Evolutionary conservation across 1,284 basidiomycete genomes (phyloP).

Genomic region (Trametes versicolor): DNA sequence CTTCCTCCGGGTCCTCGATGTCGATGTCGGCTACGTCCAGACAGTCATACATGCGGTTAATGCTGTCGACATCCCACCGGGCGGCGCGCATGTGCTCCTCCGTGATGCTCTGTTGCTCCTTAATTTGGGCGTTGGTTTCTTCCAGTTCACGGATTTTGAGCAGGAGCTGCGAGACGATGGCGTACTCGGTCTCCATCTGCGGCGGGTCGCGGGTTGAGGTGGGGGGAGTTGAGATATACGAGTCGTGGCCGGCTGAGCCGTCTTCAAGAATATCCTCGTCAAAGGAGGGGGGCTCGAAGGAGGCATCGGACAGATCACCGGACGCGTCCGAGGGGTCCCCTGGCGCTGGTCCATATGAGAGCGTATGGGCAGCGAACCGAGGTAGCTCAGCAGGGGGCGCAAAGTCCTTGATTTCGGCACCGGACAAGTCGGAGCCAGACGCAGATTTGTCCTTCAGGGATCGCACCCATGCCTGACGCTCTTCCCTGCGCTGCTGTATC

Average conservation of each 20-base stretch:
- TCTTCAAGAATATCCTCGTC: constrained; percentile 12
- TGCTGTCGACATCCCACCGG: constrained; percentile 74
- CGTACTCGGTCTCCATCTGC: constrained; percentile 51
- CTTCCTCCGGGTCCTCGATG: constrained; percentile 51
- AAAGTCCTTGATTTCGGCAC: constrained; percentile 57
- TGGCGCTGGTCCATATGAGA: constrained; percentile 3
- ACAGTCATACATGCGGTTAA: constrained; percentile 76
- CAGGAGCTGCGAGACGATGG: constrained; percentile 75
- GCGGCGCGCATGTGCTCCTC: constrained; percentile 69
- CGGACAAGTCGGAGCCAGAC: constrained; percentile 35
- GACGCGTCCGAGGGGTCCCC: constrained; percentile 11
- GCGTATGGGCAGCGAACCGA: constrained; percentile 26
- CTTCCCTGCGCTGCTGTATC: constrained; percentile 55
- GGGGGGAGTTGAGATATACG: constrained; percentile 26
- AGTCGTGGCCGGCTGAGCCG: constrained; percentile 12
- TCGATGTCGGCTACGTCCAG: constrained; percentile 65
- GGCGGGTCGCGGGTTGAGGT: constrained; percentile 6
- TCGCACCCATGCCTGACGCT: constrained; percentile 63
- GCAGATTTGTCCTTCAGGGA: constrained; percentile 53
- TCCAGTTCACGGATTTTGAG: constrained; percentile 85
- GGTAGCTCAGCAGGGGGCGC: constrained; percentile 59
- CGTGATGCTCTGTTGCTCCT: constrained; percentile 72
- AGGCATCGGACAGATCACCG: constrained; percentile 5
- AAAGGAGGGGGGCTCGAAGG: constrained; percentile 9
- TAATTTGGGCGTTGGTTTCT: constrained; percentile 76